A percentile compares a stretch with the other conserved stretches of the same genome.
Conservation (phyloP, 164 flowering plant genomes). For the Houttuynia cordata region DNA sequence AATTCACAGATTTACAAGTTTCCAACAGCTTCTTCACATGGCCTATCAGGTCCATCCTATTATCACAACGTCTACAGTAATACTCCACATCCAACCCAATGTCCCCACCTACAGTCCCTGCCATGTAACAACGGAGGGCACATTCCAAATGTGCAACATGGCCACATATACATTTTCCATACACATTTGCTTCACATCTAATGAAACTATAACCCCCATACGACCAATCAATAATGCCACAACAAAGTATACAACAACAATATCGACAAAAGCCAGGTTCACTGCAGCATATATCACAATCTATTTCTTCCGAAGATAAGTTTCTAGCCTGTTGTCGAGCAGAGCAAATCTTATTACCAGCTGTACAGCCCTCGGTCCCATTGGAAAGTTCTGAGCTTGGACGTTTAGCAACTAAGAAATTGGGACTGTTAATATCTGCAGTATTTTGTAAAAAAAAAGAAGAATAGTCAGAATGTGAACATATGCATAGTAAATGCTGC, state of each 20-base stretch:
- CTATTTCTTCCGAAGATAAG: slow-evolving; percentile 22
- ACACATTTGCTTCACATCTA: slow-evolving; percentile 52
- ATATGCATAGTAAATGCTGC: neutral
- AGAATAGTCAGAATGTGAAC: neutral
- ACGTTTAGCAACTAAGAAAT: neutral
- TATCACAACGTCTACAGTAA: slow-evolving; percentile 85
- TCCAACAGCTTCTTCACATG: slow-evolving; percentile 39
- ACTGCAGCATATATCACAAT: slow-evolving; percentile 54
- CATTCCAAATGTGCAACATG: slow-evolving; percentile 77
- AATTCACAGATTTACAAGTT: slow-evolving; percentile 37
- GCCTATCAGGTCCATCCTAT: slow-evolving; percentile 47
- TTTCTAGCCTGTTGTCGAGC: slow-evolving; percentile 16
- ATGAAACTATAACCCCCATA: slow-evolving; percentile 36
- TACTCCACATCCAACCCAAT: slow-evolving; percentile 73
- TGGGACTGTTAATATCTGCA: neutral
- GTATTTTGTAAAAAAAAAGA: no score
- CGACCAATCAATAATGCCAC: slow-evolving; percentile 14
- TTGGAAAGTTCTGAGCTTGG: slow-evolving; percentile 9
- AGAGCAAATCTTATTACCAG: slow-evolving; percentile 47
- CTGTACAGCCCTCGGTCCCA: slow-evolving; percentile 38
- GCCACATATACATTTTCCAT: slow-evolving; percentile 45
- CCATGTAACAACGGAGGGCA: slow-evolving; percentile 67
- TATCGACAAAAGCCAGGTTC: slow-evolving; percentile 23
- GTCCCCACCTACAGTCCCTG: slow-evolving; percentile 83
- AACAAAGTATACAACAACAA: slow-evolving; percentile 78